Evolutionary conservation across 164 flowering plant species (phyloP), one percentile per base, ranked within the genome.

Genomic region (Tinospora cordifolia): DNA sequence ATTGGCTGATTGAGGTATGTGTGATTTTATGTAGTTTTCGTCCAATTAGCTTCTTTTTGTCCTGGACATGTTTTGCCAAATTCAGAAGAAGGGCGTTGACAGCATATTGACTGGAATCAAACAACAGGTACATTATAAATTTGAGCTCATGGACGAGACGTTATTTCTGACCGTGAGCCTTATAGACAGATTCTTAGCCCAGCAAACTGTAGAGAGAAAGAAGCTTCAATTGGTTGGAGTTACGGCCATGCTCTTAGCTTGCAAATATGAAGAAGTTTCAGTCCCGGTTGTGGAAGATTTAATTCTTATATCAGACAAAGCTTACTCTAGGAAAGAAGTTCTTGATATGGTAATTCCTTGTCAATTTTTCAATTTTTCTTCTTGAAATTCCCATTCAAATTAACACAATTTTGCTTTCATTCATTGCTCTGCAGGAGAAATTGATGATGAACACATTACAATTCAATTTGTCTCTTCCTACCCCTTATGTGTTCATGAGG

Each of bases 1-100:
- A 92, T 73, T 92, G 98, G 98, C 81, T 92, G 41, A 92, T 92
- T n/a, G 98, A 92, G 96, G 98, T 92, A 80, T 19, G 22, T 51
- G 19, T 47, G n/a, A n/a, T n/a, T n/a, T n/a, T n/a, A n/a, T n/a
- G 30, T 8, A 63, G 30, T 71, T 12, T 22, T 51, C n/a, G 62
- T 39, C 13, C 26, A 47, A 2, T 4, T 38, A 49, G 6, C 13
- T 6, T n/a, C 12, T 40, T 22, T 47, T 41, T n/a, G n/a, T n/a
- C n/a, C 19, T 22, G 19, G 24, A 24, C 30, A 22, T 21, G 15
- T 44, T 51, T 46, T 26, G 30, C 59, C 59, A 51, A 17, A 51
- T 51, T 51, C 22, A 51, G 22, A 51, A n/a, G n/a, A n/a, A n/a
- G 21, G 59, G 22, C 59, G 21, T 51, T 17, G n/a, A n/a, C 59